Evolutionary conservation across 768 basidiomycete genomes (phyloP), one percentile per base, ranked within the genome.

Genomic region (Tricholomella constricta): DNA sequence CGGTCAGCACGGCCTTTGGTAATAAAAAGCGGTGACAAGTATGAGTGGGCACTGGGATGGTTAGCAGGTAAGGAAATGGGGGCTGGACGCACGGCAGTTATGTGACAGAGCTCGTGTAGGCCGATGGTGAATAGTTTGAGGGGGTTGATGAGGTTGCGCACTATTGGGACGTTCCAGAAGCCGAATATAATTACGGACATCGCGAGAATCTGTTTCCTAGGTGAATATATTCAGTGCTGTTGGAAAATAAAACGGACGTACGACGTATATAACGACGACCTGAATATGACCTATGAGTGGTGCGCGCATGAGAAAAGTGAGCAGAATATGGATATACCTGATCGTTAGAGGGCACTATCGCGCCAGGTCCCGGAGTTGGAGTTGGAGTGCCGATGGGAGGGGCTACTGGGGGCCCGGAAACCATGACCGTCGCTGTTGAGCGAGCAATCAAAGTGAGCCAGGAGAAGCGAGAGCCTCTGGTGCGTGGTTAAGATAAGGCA

Each of bases 61-160:
- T 45, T 20, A 23, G 57, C 25, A 25, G 26, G 15, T 7, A 3
- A 42, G 7, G 1, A 26, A 25, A 17, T n/a, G 23, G 4, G 10
- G 22, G 26, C 26, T 19, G 14, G 14, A 76, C 87, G 49, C 58
- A 92, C 91, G 34, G 84, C 82, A 44, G 79, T 74, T 63, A 92
- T 86, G 67, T 94, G 92, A 64, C 88, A 93, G 14, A 94, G 76
- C 65, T 94, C 92, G 62, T 94, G 92, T 81, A 84, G 91, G 37
- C 91, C 91, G 55, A 94, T 92, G 47, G 90, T 89, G 65, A 94
- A 86, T 12, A 94, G 75, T 68, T 94, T 94, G 61, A 94, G 78
- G 8, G 91, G 91, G 63, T 82, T 89, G 63, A 93, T 92, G 71
- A 89, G 64, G 63, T 84, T 82, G 41, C 91, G 78, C 22, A 84